Evolutionary conservation across 305 asterid genomes (phyloP).

Genomic region (Fraxinus dipetala): DNA sequence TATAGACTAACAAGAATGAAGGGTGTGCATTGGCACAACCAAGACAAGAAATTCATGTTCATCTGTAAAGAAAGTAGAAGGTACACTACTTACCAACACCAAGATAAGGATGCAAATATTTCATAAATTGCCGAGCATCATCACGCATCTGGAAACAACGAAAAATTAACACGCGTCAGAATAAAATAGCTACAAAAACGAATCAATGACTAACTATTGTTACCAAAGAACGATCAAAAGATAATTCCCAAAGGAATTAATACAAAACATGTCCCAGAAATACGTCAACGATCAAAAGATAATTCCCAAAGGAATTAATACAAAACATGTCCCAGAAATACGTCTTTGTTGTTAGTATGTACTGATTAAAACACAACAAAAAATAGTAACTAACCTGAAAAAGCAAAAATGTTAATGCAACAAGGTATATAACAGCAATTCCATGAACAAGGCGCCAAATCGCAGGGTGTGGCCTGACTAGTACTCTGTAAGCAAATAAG

Average conservation of each 20-base stretch:
- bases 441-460: constrained; percentile 99
- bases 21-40: constrained; percentile 9
- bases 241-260: background rate
- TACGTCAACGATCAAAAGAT: background rate
- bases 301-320: background rate
- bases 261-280: constrained; percentile 3
- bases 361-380: background rate
- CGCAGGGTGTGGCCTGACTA: constrained; percentile 96
- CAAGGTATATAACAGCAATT: constrained; percentile 87
- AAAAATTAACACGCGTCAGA: constrained; percentile 21
- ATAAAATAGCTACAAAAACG: constrained; percentile 8
- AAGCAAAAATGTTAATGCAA: constrained; percentile 85
- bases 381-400: constrained; percentile 65
- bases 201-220: constrained; percentile 13
- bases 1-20: constrained; percentile 5
- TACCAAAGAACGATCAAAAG: background rate
- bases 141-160: constrained; percentile 69
- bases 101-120: constrained; percentile 79
- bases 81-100: constrained; percentile 60
- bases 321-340: constrained; percentile 2
- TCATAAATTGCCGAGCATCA: constrained; percentile 89
- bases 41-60: constrained; percentile 9
- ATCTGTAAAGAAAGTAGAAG: constrained; percentile 3
- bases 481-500: constrained; percentile 53
- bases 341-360: background rate